Percentiles rank a stretch among this genome's conserved stretches.
Evolutionary conservation across 257 asterid species (phyloP).

Genomic region (Anisodus tanguticus): DNA sequence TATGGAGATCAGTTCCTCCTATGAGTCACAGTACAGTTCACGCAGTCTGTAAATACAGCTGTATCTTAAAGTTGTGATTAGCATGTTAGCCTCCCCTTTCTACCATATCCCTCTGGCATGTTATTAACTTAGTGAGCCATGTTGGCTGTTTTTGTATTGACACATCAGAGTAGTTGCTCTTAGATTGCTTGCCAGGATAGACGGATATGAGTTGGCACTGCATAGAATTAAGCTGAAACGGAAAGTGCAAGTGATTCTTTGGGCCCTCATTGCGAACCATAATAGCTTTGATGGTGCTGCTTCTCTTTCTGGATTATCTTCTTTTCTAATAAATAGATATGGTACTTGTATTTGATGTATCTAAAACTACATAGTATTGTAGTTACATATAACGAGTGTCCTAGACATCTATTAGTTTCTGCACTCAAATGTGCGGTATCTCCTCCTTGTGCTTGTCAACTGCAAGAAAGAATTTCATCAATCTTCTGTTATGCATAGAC

Average conservation of each 20-base stretch:
- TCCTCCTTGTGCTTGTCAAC: not conserved
- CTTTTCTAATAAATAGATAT: not conserved
- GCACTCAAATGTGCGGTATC: not conserved
- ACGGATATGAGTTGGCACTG: not conserved
- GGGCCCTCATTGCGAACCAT: not conserved
- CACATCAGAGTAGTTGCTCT: not conserved
- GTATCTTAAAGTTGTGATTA: slow-evolving; percentile 10
- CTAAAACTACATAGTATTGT: not conserved
- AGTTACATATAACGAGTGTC: not conserved
- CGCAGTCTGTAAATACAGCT: slow-evolving; percentile 5
- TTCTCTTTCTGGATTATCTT: not conserved
- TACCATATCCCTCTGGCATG: not conserved
- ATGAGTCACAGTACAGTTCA: not conserved
- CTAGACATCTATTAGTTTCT: not conserved
- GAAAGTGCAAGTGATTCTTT: not conserved
- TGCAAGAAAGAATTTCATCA: not conserved
- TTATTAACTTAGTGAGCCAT: not conserved
- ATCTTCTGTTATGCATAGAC: not conserved
- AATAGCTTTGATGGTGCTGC: not conserved
- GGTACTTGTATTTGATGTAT: not conserved
- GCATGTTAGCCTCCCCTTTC: slow-evolving; percentile 4
- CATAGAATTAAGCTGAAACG: not conserved
- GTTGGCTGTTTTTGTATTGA: slow-evolving; percentile 9
- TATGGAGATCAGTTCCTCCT: slow-evolving; percentile 9
- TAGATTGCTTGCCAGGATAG: not conserved